Evolutionary conservation across 208 protist species (phyloP).

Genomic region (Crithidia acanthocephali): DNA sequence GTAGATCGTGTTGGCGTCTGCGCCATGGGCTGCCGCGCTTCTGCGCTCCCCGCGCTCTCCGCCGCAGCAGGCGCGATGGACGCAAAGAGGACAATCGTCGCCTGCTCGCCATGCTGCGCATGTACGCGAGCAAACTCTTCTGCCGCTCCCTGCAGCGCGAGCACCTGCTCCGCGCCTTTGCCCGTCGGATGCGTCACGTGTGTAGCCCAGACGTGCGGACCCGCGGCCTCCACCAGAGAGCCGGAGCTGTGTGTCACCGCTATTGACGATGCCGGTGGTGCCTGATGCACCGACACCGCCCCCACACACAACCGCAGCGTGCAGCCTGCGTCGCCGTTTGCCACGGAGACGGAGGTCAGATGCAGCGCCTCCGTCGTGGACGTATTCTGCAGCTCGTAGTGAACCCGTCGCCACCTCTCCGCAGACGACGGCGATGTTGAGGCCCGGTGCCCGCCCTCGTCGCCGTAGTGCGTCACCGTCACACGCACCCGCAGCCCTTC

Average conservation of each 20-base stretch:
- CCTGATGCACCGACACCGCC: conserved; percentile 33
- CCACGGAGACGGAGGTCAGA: conserved; percentile 25
- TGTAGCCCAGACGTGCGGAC: conserved; percentile 4
- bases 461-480: not conserved
- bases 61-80: conserved; percentile 1
- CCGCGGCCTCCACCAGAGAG: not conserved
- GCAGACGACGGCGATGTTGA: not conserved
- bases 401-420: conserved; percentile 13
- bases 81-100: conserved; percentile 40
- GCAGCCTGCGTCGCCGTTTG: conserved; percentile 22
- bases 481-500: conserved; percentile 13
- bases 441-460: not conserved
- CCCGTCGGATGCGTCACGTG: conserved; percentile 22
- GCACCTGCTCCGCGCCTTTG: conserved; percentile 23
- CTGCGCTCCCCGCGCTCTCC: no score
- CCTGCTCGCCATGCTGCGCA: not conserved
- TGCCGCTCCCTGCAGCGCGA: conserved; percentile 27
- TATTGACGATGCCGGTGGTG: not conserved
- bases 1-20: no score
- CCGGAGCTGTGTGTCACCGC: not conserved
- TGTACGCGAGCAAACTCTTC: conserved; percentile 10
- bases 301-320: conserved; percentile 45
- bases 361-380: conserved; percentile 24
- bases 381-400: conserved; percentile 24
- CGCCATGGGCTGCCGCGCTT: no score